Conservation (phyloP, 202 grass and related monocot species). For the Schoenoplectus triqueter region DNA sequence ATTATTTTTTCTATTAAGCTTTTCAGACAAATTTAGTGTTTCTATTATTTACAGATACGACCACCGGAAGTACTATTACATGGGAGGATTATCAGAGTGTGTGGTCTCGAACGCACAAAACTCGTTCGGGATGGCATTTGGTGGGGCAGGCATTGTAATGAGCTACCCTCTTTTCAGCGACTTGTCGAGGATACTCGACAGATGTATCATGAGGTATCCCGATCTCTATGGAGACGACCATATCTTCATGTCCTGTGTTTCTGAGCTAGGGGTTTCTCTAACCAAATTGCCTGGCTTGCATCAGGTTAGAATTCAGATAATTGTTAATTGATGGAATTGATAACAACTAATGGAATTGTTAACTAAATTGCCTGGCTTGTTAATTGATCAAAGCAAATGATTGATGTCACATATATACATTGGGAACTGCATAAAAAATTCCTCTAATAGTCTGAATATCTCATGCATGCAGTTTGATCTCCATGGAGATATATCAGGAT, state of each 20-base stretch:
- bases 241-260: slow-evolving; percentile 73
- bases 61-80: slow-evolving; percentile 78
- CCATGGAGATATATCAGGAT: slow-evolving; percentile 27
- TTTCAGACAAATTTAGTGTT: neutral
- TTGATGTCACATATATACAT: neutral
- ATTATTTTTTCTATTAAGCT: neutral
- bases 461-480: slow-evolving; percentile 32
- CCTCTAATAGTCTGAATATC: neutral
- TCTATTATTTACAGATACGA: slow-evolving; percentile 55
- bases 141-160: slow-evolving; percentile 73
- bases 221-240: slow-evolving; percentile 70
- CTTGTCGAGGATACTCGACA: slow-evolving; percentile 60
- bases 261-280: slow-evolving; percentile 72
- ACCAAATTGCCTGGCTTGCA: slow-evolving; percentile 81
- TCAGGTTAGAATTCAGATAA: slow-evolving; percentile 48
- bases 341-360: neutral
- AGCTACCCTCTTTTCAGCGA: slow-evolving; percentile 73
- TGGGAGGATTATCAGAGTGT: slow-evolving; percentile 80
- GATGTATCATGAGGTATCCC: slow-evolving; percentile 70
- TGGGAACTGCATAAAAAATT: neutral
- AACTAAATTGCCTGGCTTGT: slow-evolving; percentile 70
- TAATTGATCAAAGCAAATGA: too few relatives aligned
- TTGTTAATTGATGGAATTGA: too few relatives aligned
- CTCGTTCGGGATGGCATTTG: slow-evolving; percentile 79
- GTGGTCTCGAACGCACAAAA: slow-evolving; percentile 71